Base-by-base conservation (phyloP, 73 alveolate species). In the Loxodes magnus region DNA sequence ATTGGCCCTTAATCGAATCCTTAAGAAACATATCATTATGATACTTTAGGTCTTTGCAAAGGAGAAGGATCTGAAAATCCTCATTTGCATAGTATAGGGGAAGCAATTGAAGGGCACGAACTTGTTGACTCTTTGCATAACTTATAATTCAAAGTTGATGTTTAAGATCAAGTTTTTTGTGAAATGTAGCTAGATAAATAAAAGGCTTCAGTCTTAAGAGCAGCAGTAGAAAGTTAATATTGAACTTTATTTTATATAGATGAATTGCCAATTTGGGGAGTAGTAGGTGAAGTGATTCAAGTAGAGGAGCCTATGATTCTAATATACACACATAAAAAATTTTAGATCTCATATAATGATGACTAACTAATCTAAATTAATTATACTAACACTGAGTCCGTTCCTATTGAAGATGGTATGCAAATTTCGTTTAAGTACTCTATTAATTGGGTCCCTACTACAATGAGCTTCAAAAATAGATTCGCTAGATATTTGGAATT, bases 201-300 rank as follows among this genome's bases (percentile, higher is more conserved):
- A 5, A 24, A 21, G 1, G 26, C 6, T n/a, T 14, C 7, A 12
- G 0, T 24, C n/a, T 24, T 46, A 9, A 9, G 22, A 16, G 34
- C 16, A 5, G 46, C 59, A 21, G 39, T 46, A 7, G n/a, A 16
- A 9, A 0, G 39, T n/a, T 25, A 46, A 5, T 46, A n/a, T 19
- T 46, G 59, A 41, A 12, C 27, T 46, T 67, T 56, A 44, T 33
- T 67, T 26, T 67, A 57, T 53, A 37, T 67, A 4, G 80, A 67
- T 33, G 80, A 67, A 35, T 27, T 67, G 74, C 80, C 80, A 1
- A 67, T 57, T 5, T 67, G 80, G 80, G 59, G 67, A 0, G 50
- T 42, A 9, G 53, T 66, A 22, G 79, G 79, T 6, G 67, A 66
- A 35, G 46, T 16, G 6, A 31, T 34, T 31, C 14, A n/a, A 9